These are phyloP conservation scores for Lasiodiplodia hormozganensis DNA, from an alignment of 2,329 filamentous ascomycete species.

Conservation along the genomic window DNA sequence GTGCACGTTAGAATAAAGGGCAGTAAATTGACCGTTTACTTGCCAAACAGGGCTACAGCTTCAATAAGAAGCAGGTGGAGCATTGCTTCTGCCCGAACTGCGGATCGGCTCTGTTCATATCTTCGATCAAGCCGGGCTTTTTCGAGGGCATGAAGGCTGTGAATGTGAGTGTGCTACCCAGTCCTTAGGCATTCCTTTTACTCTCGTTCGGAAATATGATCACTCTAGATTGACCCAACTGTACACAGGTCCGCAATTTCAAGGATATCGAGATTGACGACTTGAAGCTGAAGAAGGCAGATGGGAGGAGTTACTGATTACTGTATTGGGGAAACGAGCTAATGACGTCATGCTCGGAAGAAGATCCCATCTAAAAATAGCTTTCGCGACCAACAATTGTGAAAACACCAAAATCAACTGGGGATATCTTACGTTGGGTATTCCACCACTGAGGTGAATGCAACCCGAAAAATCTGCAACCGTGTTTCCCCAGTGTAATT, in stretches of 20 bases:
- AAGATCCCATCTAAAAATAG: constrained; percentile 2
- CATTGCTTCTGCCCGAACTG: constrained; percentile 44
- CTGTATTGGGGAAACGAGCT: background rate
- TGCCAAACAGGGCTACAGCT: constrained; percentile 37
- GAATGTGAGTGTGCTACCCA: constrained; percentile 36
- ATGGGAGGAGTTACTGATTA: constrained; percentile 36
- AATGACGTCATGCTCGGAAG: constrained; percentile 2
- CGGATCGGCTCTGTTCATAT: constrained; percentile 38
- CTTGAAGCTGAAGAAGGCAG: constrained; percentile 36
- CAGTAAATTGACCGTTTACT: background rate
- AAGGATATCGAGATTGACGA: constrained; percentile 38
- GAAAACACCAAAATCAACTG: background rate
- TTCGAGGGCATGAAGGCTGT: constrained; percentile 35
- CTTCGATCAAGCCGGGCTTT: constrained; percentile 33
- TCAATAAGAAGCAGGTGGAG: constrained; percentile 35
- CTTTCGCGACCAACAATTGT: background rate
- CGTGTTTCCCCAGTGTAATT: background rate
- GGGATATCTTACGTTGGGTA: constrained; percentile 10
- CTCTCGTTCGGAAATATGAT: no score
- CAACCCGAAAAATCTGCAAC: background rate
- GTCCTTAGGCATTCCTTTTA: no score
- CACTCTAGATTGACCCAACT: background rate
- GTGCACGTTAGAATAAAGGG: background rate
- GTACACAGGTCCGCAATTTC: constrained; percentile 35
- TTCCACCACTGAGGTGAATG: background rate